Conservation (phyloP, 306 rosid species). For the Quercus gilva region DNA sequence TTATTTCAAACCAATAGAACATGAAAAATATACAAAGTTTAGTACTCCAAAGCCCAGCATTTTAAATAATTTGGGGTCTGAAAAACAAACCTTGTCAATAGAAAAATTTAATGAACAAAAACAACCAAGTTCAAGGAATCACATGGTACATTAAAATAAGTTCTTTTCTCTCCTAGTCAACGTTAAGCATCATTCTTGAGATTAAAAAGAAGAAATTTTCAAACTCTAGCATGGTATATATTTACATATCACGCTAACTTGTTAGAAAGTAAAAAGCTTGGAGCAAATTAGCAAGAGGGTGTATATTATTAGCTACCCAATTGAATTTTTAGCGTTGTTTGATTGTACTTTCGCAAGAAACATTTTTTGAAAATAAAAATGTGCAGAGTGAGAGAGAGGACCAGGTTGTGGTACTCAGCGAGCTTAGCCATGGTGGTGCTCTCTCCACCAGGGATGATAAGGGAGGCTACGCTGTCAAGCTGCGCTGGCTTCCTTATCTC, state of each 20-base stretch:
- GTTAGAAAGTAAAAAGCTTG: neutral
- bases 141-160: neutral
- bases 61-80: too few relatives aligned
- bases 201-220: neutral
- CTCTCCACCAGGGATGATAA: slow-evolving; percentile 96
- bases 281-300: neutral
- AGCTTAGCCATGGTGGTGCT: slow-evolving; percentile 99
- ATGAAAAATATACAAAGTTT: neutral
- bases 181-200: neutral
- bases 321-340: neutral
- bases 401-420: slow-evolving; percentile 85
- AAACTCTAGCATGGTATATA: neutral
- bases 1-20: neutral
- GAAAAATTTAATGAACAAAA: neutral
- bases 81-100: too few relatives aligned
- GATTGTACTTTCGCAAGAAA: neutral
- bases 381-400: slow-evolving; percentile 9
- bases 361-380: too few relatives aligned
- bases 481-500: slow-evolving; percentile 92
- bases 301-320: neutral
- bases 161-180: neutral
- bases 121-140: neutral
- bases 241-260: neutral
- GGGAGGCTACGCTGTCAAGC: slow-evolving; percentile 63
- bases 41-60: too few relatives aligned